Evolutionary conservation across 2,329 filamentous ascomycete species (phyloP).

Genomic region (Apiospora sp.): DNA sequence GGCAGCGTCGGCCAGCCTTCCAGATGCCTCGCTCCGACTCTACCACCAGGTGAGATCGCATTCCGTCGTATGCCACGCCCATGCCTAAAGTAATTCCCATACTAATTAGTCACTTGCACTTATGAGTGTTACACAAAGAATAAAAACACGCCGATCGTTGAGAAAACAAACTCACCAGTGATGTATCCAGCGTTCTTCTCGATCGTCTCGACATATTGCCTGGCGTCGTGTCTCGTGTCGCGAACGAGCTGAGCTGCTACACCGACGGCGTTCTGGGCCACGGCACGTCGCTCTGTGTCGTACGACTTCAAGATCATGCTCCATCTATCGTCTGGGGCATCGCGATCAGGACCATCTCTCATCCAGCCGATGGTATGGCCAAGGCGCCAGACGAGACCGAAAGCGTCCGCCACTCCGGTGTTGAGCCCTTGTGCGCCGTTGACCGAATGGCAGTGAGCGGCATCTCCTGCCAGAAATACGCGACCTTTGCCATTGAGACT

Average conservation of each 20-base stretch:
- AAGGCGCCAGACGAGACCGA: constrained; percentile 63
- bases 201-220: constrained; percentile 55
- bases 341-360: constrained; percentile 31
- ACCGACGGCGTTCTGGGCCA: constrained; percentile 55
- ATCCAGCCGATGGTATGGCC: constrained; percentile 37
- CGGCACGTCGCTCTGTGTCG: constrained; percentile 52
- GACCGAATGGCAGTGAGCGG: constrained; percentile 63
- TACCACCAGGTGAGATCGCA: constrained; percentile 45
- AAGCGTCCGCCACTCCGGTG: constrained; percentile 64
- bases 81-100: constrained; percentile 39
- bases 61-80: constrained; percentile 50
- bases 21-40: constrained; percentile 45
- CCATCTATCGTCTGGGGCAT: constrained; percentile 25
- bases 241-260: constrained; percentile 55
- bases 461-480: constrained; percentile 62
- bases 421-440: constrained; percentile 67
- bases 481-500: constrained; percentile 51
- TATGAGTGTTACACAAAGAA: too few species aligned
- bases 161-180: constrained; percentile 45
- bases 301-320: constrained; percentile 49
- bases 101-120: too few species aligned
- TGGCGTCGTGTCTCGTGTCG: constrained; percentile 52
- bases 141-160: too few species aligned
- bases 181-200: constrained; percentile 58
- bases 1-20: constrained; percentile 49